Base-by-base conservation (phyloP, 1,139 yeast genomes). In the Suhomyces bribrorum region DNA sequence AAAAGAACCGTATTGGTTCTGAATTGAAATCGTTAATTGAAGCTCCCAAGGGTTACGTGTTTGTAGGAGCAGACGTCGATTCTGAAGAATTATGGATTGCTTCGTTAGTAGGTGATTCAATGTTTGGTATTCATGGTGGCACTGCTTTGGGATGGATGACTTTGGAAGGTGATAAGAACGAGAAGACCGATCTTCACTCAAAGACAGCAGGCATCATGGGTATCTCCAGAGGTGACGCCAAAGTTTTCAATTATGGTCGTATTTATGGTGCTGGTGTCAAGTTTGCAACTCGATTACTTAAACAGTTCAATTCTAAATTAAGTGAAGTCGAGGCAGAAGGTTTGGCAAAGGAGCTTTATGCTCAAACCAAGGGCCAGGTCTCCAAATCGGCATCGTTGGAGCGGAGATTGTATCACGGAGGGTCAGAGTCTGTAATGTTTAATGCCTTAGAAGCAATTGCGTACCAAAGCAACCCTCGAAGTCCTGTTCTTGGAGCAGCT, bases 121-220 rank as follows among this genome's bases (percentile, higher is more conserved):
- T 83, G 40, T 87, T 92, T 60, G 80, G 83, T 35, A 68, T 86
- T 28, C 99, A 94, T 59, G 99, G 98, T 3, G 95, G 95, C 12
- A 88, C 98, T 0, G 96, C 97, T 0, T 74, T 94, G 38, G 97
- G 98, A 0, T 94, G 98, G 98, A 94, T 94, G 99, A 90, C 97
- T 2, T 71, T 94, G 38, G 99, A 94, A 68, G 99, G 99, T 13
- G 83, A 92, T 15, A 94, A 94, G 61, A 70, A 68, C 40, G 92
- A 86, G 43, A 94, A 90, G 8, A 94, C 98, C 0, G 99, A 94
- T 63, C 66, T 94, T 48, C 99, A 94, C 57, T 89, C 97, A 1
- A 89, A 87, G 52, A 94, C 98, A 0, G 97, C 98, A 0, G 74
- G 75, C 17, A 90, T 94, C 49, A 64, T 94, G 56, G 95, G 96